Base-by-base conservation (phyloP, 345 rosid species). In the Gossypium longicalyx region DNA sequence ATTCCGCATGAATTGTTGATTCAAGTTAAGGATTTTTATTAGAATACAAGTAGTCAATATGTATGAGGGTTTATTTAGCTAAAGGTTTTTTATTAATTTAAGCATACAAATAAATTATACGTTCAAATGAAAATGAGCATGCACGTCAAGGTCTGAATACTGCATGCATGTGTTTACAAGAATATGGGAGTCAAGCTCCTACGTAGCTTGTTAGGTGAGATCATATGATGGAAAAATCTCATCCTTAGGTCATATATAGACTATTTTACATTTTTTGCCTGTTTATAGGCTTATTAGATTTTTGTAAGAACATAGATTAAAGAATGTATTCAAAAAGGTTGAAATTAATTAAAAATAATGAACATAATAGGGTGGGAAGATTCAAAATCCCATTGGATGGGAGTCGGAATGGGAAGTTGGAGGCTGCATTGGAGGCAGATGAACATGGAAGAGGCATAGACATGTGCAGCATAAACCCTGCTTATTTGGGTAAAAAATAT, bases 361-460 rank as follows among this genome's bases (percentile, higher is more conserved):
- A 53, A 44, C 41, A 6, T 5, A 34, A 34, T 71, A 94, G 99
- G 89, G 97, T 95, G 4, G 99, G 99, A 77, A 89, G 99, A 82
- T 95, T 95, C 74, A 86, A 0, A 51, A 88, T 95, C 76, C 99
- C 99, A 23, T 59, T 95, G 27, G 97, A 92, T 58, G 99, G 99
- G 79, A 89, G 94, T 77, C 89, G 87, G 41, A 77, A 77, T 10
- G 97, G 99, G 71, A 80, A 65, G 59, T 69, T 95, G 61, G 97
- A 88, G 82, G 86, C 94, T 38, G 98, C 98, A 2, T 78, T 94
- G 83, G 91, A 91, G 71, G 90, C 98, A 11, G 84, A 91, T 64
- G 91, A 94, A 73, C 98, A 94, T 82, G 99, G 99, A 3, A 91
- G 87, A 76, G 98, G 95, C 20, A 89, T 94, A 95, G 98, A 94